Percentiles rank a stretch among this genome's conserved stretches.
These are phyloP conservation scores for Boletus albobrunnescens DNA, from an alignment of 1,284 basidiomycete species.

Conservation along the genomic window DNA sequence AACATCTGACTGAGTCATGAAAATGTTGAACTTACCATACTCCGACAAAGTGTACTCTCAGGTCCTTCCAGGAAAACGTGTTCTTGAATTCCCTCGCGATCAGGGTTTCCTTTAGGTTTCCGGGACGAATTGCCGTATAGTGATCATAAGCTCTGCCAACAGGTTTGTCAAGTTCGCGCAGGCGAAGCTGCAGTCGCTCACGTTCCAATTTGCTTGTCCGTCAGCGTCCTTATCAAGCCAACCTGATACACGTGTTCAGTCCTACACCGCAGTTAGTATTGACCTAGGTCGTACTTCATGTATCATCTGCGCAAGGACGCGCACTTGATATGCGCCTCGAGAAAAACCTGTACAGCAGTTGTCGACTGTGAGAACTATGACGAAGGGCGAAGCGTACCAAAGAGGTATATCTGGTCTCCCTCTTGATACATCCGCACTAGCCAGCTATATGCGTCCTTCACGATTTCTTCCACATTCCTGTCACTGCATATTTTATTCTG, in stretches of 20 bases:
- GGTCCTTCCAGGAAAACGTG: constrained; percentile 34
- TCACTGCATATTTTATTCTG: background rate
- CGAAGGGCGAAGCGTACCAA: constrained; percentile 29
- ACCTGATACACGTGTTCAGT: constrained; percentile 12
- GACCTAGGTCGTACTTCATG: constrained; percentile 27
- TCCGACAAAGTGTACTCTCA: constrained; percentile 39
- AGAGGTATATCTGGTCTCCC: constrained; percentile 41
- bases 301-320: constrained; percentile 42
- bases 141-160: constrained; percentile 38
- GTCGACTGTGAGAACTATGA: background rate
- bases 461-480: constrained; percentile 28
- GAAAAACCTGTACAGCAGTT: constrained; percentile 37
- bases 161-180: background rate
- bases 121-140: constrained; percentile 25
- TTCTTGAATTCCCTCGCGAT: constrained; percentile 33
- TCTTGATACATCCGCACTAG: constrained; percentile 34
- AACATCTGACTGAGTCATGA: background rate
- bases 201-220: constrained; percentile 25
- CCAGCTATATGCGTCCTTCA: constrained; percentile 40
- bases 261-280: background rate
- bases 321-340: constrained; percentile 44
- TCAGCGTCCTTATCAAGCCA: constrained; percentile 20
- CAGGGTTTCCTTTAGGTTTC: constrained; percentile 12
- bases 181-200: constrained; percentile 3
- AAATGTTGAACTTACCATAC: constrained; percentile 32